These are phyloP conservation scores for Taphrina deformans DNA, from an alignment of 1,139 yeast genomes.

Conservation along the genomic window DNA sequence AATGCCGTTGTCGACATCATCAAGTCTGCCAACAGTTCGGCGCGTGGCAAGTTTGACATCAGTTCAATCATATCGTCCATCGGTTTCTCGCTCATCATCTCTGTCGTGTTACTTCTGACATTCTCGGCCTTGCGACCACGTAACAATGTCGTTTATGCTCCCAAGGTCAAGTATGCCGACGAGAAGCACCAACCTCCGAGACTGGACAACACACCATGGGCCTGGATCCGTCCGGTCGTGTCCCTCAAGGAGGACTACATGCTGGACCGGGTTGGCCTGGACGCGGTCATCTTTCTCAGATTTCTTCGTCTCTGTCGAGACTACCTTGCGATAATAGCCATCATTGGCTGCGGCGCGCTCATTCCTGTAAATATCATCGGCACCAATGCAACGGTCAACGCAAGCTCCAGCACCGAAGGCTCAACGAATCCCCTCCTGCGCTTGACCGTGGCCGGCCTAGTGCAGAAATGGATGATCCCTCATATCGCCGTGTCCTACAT, in stretches of 20 bases:
- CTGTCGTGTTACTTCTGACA: conserved; percentile 42
- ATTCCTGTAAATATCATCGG: conserved; percentile 47
- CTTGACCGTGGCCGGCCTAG: conserved; percentile 38
- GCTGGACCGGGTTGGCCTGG: conserved; percentile 46
- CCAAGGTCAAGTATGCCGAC: conserved; percentile 41
- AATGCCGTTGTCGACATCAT: conserved; percentile 27
- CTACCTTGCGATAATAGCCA: conserved; percentile 44
- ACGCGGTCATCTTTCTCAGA: conserved; percentile 46
- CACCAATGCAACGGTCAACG: conserved; percentile 24
- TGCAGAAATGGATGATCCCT: conserved; percentile 45
- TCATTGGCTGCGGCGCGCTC: conserved; percentile 46
- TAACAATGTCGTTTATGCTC: conserved; percentile 47
- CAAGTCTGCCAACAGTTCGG: conserved; percentile 21
- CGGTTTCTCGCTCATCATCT: conserved; percentile 27
- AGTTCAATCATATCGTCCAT: conserved; percentile 30
- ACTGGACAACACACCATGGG: conserved; percentile 41
- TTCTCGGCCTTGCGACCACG: conserved; percentile 47
- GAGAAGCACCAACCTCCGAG: conserved; percentile 40
- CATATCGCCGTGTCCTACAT: conserved; percentile 47
- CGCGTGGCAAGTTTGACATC: conserved; percentile 31
- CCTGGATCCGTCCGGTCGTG: conserved; percentile 44
- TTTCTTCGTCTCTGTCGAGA: conserved; percentile 46
- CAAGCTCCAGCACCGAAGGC: not conserved
- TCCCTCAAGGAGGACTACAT: conserved; percentile 42
- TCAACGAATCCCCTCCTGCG: conserved; percentile 33